Base-by-base conservation (phyloP, 164 flowering plant genomes). In the Sedum album region DNA sequence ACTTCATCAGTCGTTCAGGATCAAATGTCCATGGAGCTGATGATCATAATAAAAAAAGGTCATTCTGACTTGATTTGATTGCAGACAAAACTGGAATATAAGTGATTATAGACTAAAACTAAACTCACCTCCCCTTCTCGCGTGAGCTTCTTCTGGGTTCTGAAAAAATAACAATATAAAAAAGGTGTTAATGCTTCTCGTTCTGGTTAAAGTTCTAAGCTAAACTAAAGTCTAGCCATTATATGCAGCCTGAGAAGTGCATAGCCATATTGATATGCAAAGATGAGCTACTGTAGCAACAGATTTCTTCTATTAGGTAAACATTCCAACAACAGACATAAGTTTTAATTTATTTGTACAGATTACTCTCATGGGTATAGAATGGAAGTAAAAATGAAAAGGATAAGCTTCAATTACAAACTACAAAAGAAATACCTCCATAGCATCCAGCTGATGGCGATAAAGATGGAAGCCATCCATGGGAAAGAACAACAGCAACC, bases 391-490 rank as follows among this genome's bases (percentile, higher is more conserved):
- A 3, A n/a, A n/a, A n/a, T 7, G 3, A 35, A 35, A 35, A 35
- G 38, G 38, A 3, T 35, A 35, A 35, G n/a, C n/a, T n/a, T n/a
- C n/a, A 35, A 51, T 21, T 51, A 4, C 21, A 57, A n/a, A 33
- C 26, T n/a, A 36, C 33, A 65, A 36, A 38, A n/a, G 1, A 35
- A 18, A 36, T 64, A 94, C 98, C 93, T 94, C 90, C 97, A 94
- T 94, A 60, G 79, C 77, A 76, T 91, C 97, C 63, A 91, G 82
- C 77, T 94, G 89, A 62, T 79, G 81, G 76, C 97, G 88, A 77
- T 90, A 94, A 57, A 94, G 88, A 82, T 94, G 99, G 73, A 94
- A 94, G 18, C 99, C 99, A 77, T 94, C 99, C 99, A 91, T 94
- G 41, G 96, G 94, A 72, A n/a, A 91, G 81, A 69, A 87, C 87